Evolutionary conservation across 495 filamentous ascomycete genomes (phyloP), one percentile per base, ranked within the genome.

Genomic region (Annulohypoxylon moriforme): DNA sequence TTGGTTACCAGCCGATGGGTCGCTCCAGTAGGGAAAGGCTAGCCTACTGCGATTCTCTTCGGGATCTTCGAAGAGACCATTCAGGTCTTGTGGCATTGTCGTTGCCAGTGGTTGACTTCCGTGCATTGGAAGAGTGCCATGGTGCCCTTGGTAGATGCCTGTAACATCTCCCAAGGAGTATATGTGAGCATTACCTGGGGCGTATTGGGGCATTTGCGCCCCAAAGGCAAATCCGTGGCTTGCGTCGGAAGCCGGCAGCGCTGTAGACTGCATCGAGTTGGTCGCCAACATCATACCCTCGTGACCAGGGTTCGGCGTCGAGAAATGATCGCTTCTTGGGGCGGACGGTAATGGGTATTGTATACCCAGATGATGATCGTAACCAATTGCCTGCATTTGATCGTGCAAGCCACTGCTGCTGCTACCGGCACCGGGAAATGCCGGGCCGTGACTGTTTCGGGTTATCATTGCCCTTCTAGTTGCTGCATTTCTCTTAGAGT

Each of bases 401-500:
- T 33, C 44, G 7, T 64, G 67, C 8, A 60, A 9, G 14, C 18
- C 47, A 4, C 20, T 11, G 14, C n/a, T 50, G 44, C 16, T 52
- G 20, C 13, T 25, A 58, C 27, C 52, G 1, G 10, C 31, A 8
- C 11, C 36, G 2, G 47, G 18, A 18, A 62, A 59, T 47, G 20
- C 29, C 4, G 56, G 27, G 5, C 10, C 53, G 13, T 67, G 52
- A 18, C 44, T 22, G 16, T 33, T 27, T 22, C 27, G 63, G 24
- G 22, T 64, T 14, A 52, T 25, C 14, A 34, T 34, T 9, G 67
- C 67, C 11, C 34, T 65, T 11, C 63, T 69, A 2, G 46, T 55
- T 13, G 63, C 67, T n/a, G 61, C 70, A 16, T 55, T 55, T 5
- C 68, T 47, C 22, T 62, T 77, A 0, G 46, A 65, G 22, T 59